Evolutionary conservation across 306 rosid genomes (phyloP).

Genomic region (Fragaria iinumae): DNA sequence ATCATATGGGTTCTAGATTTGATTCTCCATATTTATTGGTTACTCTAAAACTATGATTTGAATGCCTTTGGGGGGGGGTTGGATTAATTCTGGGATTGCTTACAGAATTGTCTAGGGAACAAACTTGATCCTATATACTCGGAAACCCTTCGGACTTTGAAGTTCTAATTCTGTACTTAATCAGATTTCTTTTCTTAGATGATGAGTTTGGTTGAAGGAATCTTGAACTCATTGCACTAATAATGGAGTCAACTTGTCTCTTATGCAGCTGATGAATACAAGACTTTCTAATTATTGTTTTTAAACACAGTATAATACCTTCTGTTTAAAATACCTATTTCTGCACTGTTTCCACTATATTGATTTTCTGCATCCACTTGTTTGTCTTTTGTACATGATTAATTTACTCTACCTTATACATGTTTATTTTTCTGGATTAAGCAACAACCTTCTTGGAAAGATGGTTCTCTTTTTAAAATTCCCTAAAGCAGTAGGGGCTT

Average conservation of each 20-base stretch:
- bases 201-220: background rate
- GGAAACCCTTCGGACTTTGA: background rate
- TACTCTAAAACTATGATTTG: background rate
- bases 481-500: constrained; percentile 23
- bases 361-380: constrained; percentile 13
- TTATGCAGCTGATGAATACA: background rate
- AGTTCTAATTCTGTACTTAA: background rate
- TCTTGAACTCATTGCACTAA: constrained; percentile 1
- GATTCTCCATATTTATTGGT: background rate
- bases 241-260: constrained; percentile 19
- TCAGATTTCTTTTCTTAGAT: background rate
- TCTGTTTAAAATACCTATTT: background rate
- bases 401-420: background rate
- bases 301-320: background rate
- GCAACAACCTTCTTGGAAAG: constrained; percentile 11
- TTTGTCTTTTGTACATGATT: constrained; percentile 14
- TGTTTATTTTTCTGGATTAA: background rate
- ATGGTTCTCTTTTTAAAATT: constrained; percentile 18
- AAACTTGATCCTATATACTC: background rate
- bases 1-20: background rate
- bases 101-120: constrained; percentile 9
- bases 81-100: constrained; percentile 1
- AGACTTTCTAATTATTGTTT: too few relatives aligned
- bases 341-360: constrained; percentile 21
- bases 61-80: background rate